Evolutionary conservation across 257 asterid genomes (phyloP).

Genomic region (Fraxinus americana): DNA sequence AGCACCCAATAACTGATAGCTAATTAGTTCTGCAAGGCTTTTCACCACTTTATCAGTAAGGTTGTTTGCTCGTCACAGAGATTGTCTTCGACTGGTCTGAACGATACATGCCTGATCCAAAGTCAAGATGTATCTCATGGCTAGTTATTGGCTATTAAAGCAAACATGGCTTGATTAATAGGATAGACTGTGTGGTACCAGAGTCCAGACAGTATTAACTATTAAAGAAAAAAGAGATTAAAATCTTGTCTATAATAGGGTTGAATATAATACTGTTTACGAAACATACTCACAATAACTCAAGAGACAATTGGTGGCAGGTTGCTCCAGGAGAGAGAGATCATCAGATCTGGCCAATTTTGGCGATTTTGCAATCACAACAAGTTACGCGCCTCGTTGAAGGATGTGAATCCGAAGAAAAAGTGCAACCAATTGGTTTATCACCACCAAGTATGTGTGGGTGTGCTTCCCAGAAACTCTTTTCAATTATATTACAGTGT

Average conservation of each 20-base stretch:
- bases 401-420: not conserved
- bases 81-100: not conserved
- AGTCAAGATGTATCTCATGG: not conserved
- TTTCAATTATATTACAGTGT: constrained; percentile 64
- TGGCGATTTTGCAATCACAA: not conserved
- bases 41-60: not conserved
- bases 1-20: not conserved
- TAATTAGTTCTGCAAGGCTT: not conserved
- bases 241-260: not conserved
- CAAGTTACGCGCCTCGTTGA: not conserved
- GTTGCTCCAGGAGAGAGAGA: not conserved
- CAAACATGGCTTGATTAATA: not conserved
- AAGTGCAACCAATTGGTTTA: constrained; percentile 5
- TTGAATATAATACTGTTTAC: not conserved
- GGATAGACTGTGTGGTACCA: not conserved
- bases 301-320: not conserved
- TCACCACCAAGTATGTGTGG: constrained; percentile 59
- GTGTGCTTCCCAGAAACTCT: constrained; percentile 69
- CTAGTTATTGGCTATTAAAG: no score
- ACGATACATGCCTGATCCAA: not conserved
- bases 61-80: not conserved
- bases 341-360: not conserved
- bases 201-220: not conserved
- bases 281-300: not conserved
- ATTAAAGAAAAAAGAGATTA: not conserved